phyloP scores from a whole-genome alignment of 306 rosid species.

The Dalbergia oliveri region DNA sequence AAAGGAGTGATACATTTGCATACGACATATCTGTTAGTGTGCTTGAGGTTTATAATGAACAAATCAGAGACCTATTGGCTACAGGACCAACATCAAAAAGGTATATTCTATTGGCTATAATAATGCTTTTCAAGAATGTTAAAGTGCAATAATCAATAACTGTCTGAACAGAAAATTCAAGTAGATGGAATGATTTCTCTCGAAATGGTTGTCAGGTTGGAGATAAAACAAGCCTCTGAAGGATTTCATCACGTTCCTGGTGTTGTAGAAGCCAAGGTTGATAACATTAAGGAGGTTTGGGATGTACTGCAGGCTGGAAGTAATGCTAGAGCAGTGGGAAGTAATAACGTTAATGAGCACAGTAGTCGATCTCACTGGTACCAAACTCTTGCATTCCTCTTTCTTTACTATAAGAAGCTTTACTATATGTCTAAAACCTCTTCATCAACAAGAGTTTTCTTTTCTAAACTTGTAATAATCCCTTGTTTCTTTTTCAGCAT shows the following conservation, averaged over 20 bases:
- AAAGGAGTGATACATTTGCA: constrained; percentile 69
- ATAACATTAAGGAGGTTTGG: constrained; percentile 75
- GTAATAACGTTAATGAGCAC: constrained; percentile 87
- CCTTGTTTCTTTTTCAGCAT: constrained; percentile 59
- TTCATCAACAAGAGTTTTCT: constrained; percentile 11
- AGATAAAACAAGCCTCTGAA: constrained; percentile 82
- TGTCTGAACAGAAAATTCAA: constrained; percentile 36
- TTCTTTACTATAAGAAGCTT: neutral
- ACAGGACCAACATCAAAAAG: constrained; percentile 69
- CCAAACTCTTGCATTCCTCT: constrained; percentile 11
- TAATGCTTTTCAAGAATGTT: constrained; percentile 37
- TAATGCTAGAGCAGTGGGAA: constrained; percentile 87
- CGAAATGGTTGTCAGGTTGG: constrained; percentile 67
- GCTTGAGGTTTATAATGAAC: constrained; percentile 93
- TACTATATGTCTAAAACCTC: neutral
- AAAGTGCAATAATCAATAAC: constrained; percentile 5
- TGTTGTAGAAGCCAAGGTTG: constrained; percentile 75
- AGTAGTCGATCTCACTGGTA: constrained; percentile 97
- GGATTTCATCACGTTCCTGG: constrained; percentile 88
- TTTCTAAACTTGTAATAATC: constrained; percentile 21
- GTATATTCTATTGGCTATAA: constrained; percentile 52
- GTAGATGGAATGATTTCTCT: constrained; percentile 35
- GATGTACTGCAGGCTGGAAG: constrained; percentile 80
- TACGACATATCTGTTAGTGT: constrained; percentile 83
- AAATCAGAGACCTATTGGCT: constrained; percentile 84